Evolutionary conservation across 176 grass and related monocot genomes (phyloP), one percentile per base, ranked within the genome.

Genomic region (Ensete glaucum): DNA sequence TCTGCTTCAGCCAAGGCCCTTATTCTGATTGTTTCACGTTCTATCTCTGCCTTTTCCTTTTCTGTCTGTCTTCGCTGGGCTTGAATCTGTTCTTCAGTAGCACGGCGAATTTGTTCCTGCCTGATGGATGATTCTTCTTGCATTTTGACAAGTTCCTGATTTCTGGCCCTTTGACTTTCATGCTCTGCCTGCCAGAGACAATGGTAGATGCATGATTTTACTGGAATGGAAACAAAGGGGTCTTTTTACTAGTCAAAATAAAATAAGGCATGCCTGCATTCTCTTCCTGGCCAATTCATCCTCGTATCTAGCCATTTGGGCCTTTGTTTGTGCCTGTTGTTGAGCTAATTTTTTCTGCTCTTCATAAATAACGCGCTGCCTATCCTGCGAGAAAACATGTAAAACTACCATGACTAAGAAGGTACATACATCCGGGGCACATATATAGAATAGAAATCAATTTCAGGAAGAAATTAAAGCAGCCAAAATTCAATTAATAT

Each of bases 91-190:
- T 98, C 84, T 64, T 98, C 95, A 12, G 59, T 91, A 0, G 71
- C 78, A 67, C 86, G 86, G 8, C 90, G 85, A 22, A 91, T 91
- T 75, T 89, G 88, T 72, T 98, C 95, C 79, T 84, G 78, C 74
- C 70, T 88, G 57, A 91, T 82, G 19, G 84, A 85, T 24, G 95
- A 98, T 77, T 98, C 86, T 75, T 98, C 95, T 84, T 98, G 95
- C 95, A 98, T 89, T 78, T 89, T 91, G 22, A 98, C 95, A 0
- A 98, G 88, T 72, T 98, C 95, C 73, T 89, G 95, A 78, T 98
- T 98, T 84, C 95, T 98, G 50, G 71, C 23, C 69, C 95, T 87
- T 78, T 98, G 95, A 53, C 88, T 82, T 79, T 98, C 95, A 80
- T 98, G 90, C 21, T 89, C 94, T 1, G 82, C 58, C 53, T 86